These are phyloP conservation scores for Borovskyia barvae DNA, from an alignment of 208 protist genomes.

Conservation along the genomic window DNA sequence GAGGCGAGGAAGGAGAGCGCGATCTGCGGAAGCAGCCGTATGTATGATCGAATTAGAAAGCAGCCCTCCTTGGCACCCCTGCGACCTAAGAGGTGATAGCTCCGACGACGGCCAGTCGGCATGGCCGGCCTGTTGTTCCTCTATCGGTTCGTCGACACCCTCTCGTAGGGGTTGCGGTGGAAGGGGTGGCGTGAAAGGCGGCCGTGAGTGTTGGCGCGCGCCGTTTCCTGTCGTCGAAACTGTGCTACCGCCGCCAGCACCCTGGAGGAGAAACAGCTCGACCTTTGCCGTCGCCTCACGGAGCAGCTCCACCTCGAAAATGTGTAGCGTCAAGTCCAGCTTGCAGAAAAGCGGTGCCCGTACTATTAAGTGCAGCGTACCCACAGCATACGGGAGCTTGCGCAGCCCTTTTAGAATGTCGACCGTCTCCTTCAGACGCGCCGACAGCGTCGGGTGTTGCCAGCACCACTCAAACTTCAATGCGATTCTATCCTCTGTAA, in stretches of 20 bases:
- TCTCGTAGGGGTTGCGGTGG: too few species aligned
- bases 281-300: slow-evolving; percentile 25
- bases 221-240: not conserved
- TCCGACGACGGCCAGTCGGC: too few species aligned
- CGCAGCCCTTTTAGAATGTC: slow-evolving; percentile 33
- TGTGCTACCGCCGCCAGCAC: not conserved
- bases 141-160: too few species aligned
- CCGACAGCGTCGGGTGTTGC: slow-evolving; percentile 82
- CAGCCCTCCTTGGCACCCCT: not conserved
- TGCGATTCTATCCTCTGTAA: slow-evolving; percentile 83
- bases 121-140: too few species aligned
- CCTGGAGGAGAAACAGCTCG: slow-evolving; percentile 6
- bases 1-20: slow-evolving; percentile 35
- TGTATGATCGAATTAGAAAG: too few species aligned
- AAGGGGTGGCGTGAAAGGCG: not conserved
- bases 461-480: slow-evolving; percentile 96
- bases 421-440: slow-evolving; percentile 42
- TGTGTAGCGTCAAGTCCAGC: slow-evolving; percentile 70
- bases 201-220: not conserved
- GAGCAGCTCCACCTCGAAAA: slow-evolving; percentile 56
- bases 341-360: slow-evolving; percentile 57
- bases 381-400: slow-evolving; percentile 58
- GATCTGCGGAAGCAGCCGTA: too few species aligned
- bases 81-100: too few species aligned
- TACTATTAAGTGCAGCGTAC: slow-evolving; percentile 54